phyloP scores from a whole-genome alignment of 345 rosid genomes.

The Erucastrum elatum region DNA sequence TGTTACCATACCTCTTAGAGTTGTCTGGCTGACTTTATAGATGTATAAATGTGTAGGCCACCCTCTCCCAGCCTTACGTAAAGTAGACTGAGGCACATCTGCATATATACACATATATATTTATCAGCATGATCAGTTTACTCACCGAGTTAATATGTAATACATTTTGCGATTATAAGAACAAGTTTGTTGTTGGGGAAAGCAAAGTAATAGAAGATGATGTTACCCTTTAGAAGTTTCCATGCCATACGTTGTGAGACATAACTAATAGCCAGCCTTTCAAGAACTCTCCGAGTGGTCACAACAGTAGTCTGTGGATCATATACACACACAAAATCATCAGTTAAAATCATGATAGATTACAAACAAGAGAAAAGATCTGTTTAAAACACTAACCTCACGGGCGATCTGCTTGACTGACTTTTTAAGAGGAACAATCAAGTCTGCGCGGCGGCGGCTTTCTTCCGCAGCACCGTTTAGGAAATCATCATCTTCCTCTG shows the following conservation, averaged over 20 bases:
- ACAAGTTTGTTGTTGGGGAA: not conserved
- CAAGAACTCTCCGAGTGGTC: conserved; percentile 82
- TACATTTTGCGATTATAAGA: not conserved
- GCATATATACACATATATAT: conserved; percentile 26
- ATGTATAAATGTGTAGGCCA: conserved; percentile 63
- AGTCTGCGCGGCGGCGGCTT: conserved; percentile 50
- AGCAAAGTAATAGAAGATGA: conserved; percentile 18
- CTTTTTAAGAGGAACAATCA: conserved; percentile 80
- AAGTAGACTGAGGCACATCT: conserved; percentile 85
- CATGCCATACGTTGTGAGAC: conserved; percentile 90
- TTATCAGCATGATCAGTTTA: conserved; percentile 8
- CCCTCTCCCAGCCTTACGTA: conserved; percentile 82
- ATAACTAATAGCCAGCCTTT: conserved; percentile 81
- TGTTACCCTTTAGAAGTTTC: conserved; percentile 93
- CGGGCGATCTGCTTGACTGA: conserved; percentile 86
- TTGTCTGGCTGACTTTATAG: conserved; percentile 73
- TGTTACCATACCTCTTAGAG: conserved; percentile 71
- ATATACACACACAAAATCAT: conserved; percentile 19
- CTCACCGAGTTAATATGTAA: not conserved
- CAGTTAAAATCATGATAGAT: not conserved
- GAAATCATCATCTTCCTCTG: conserved; percentile 75
- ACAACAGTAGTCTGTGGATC: conserved; percentile 71
- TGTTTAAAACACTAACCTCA: conserved; percentile 54
- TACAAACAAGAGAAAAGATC: conserved; percentile 16
- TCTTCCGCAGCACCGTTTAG: conserved; percentile 51